phyloP scores from a whole-genome alignment of 768 basidiomycete genomes.

The Podaxis carcinomalis region DNA sequence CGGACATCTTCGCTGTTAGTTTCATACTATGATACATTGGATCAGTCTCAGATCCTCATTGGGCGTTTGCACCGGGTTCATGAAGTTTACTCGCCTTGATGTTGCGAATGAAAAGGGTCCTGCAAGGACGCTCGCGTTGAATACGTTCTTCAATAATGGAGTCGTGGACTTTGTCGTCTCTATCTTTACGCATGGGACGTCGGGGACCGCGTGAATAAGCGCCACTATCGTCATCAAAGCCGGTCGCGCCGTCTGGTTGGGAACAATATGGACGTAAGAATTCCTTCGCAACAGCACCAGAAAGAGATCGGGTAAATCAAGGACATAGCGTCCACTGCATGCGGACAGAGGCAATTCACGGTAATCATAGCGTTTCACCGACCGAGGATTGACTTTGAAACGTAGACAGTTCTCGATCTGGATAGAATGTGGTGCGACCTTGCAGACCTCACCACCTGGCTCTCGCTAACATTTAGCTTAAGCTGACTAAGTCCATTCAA shows the following conservation, averaged over 20 bases:
- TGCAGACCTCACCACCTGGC: slow-evolving; percentile 23
- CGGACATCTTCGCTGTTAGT: slow-evolving; percentile 84
- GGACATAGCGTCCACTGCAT: slow-evolving; percentile 43
- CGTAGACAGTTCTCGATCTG: slow-evolving; percentile 13
- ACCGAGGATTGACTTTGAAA: slow-evolving; percentile 11
- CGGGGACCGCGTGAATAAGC: slow-evolving; percentile 31
- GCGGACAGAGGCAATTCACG: slow-evolving; percentile 29
- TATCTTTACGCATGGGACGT: slow-evolving; percentile 63
- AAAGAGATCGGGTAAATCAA: slow-evolving; percentile 37
- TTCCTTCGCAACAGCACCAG: slow-evolving; percentile 29
- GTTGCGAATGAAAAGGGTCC: slow-evolving; percentile 95
- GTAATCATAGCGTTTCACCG: slow-evolving; percentile 26
- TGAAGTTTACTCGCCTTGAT: slow-evolving; percentile 78
- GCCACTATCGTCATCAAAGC: slow-evolving; percentile 50
- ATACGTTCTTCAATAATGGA: slow-evolving; percentile 93
- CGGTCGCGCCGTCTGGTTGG: slow-evolving; percentile 61
- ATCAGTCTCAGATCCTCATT: slow-evolving; percentile 14
- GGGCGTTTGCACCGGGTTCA: neutral
- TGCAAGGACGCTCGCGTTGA: slow-evolving; percentile 89
- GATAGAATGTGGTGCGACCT: slow-evolving; percentile 1
- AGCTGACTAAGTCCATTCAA: slow-evolving; percentile 31
- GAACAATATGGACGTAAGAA: slow-evolving; percentile 49
- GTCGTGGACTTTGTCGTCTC: slow-evolving; percentile 87
- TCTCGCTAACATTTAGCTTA: slow-evolving; percentile 45
- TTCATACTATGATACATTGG: slow-evolving; percentile 61